phyloP scores from a whole-genome alignment of 768 basidiomycete species.

The Mycena chlorophos region DNA sequence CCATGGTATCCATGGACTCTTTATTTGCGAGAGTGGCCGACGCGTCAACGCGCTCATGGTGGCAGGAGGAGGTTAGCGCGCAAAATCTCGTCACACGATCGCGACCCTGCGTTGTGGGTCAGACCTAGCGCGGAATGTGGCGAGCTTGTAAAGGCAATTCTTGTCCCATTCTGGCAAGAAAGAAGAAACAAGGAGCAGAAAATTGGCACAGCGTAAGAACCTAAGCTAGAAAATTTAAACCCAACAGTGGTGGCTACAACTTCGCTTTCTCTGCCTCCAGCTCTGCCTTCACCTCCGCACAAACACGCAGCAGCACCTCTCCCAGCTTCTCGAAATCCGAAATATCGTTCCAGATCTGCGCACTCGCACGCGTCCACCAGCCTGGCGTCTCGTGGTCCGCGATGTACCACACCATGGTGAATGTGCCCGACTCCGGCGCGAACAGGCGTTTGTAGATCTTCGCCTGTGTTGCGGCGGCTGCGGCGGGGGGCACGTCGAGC shows the following conservation, averaged over 20 bases:
- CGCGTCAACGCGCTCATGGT: too few species aligned
- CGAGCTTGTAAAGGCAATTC: too few species aligned
- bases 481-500: neutral
- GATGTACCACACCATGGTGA: neutral
- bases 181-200: too few species aligned
- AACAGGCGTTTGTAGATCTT: neutral
- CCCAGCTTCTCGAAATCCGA: conserved; percentile 44
- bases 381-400: conserved; percentile 3
- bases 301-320: conserved; percentile 35
- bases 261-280: conserved; percentile 7
- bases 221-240: too few species aligned
- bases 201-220: too few species aligned
- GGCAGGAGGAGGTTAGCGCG: too few species aligned
- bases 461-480: neutral
- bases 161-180: too few species aligned
- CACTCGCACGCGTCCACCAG: conserved; percentile 52
- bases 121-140: too few species aligned
- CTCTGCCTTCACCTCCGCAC: conserved; percentile 33
- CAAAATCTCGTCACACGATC: too few species aligned
- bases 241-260: conserved; percentile 7
- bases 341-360: conserved; percentile 47
- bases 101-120: too few species aligned
- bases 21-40: too few species aligned
- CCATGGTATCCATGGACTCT: too few species aligned
- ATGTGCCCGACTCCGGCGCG: neutral